These are phyloP conservation scores for Chaetothyriales sp. DNA, from an alignment of 2,329 filamentous ascomycete genomes.

Conservation along the genomic window DNA sequence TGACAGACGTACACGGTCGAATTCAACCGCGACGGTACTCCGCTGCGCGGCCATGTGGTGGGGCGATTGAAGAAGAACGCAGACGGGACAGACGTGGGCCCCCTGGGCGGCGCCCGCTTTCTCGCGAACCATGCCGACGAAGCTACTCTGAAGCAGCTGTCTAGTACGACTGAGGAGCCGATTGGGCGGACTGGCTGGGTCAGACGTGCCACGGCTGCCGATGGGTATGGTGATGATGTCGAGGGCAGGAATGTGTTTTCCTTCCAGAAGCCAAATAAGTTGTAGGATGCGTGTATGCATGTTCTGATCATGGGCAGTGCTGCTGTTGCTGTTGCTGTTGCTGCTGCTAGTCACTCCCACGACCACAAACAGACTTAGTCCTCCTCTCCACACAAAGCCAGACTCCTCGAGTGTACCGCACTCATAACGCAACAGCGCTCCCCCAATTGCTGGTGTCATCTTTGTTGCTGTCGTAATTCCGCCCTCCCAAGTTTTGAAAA, in stretches of 20 bases:
- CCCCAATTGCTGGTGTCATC: too few species aligned
- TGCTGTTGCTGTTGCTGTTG: not conserved
- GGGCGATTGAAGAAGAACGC: constrained; percentile 33
- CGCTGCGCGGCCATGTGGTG: constrained; percentile 35
- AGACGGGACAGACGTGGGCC: not conserved
- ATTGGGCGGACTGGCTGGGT: constrained; percentile 37
- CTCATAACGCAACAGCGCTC: too few species aligned
- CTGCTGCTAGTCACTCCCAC: not conserved
- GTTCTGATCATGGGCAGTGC: too few species aligned
- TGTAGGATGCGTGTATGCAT: not conserved
- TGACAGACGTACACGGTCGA: constrained; percentile 46
- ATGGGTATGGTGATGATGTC: constrained; percentile 4
- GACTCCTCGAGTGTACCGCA: too few species aligned
- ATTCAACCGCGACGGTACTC: constrained; percentile 37
- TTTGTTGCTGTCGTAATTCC: too few species aligned
- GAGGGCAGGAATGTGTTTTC: constrained; percentile 28
- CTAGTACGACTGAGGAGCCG: constrained; percentile 30
- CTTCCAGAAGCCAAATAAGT: constrained; percentile 9
- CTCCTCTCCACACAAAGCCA: too few species aligned
- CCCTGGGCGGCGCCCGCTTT: constrained; percentile 30
- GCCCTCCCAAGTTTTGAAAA: too few species aligned
- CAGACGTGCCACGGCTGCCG: constrained; percentile 5
- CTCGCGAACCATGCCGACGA: constrained; percentile 43
- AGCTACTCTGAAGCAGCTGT: constrained; percentile 32
- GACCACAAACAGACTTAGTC: too few species aligned